Evolutionary conservation across 129 eudicot species (phyloP), one percentile per base, ranked within the genome.

Genomic region (Lactuca sativa): DNA sequence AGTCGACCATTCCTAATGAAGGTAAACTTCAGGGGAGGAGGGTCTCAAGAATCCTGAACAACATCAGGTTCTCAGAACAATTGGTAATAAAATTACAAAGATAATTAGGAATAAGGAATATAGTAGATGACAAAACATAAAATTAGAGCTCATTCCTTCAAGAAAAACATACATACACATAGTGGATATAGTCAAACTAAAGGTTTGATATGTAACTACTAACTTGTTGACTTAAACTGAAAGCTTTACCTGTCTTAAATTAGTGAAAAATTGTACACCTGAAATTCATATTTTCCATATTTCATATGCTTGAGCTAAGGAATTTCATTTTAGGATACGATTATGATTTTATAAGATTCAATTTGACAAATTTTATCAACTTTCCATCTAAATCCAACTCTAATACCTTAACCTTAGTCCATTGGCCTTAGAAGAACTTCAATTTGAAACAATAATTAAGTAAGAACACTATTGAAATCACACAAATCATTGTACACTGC

Each of bases 171-270:
- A 25, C 30, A 25, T 25, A 25, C 30, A 25, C 30, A 25, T 1
- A 25, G 30, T 25, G 1, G 30, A 25, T 25, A 25, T 25, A 25
- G 30, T 25, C 30, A 0, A 25, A 25, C 1, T 25, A 25, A 25
- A 25, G 30, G 30, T 25, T 25, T 25, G 30, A 25, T 25, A 25
- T 25, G 30, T 25, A 25, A 25, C 30, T 25, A 25, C 2, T 25
- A 25, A 25, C 30, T 25, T 25, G 30, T 25, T 25, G 30, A 25
- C 30, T 25, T 25, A 89, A 4, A 78, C 77, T 14, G 88, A 86
- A 37, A 92, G 86, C 87, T 92, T 92, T 32, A 92, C 98, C 96
- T 89, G 82, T 76, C 21, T 21, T 21, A 64, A 44, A 64, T 25
- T 0, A 25, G 30, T 25, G 30, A 25, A 25, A 25, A 25, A 25